These are phyloP conservation scores for Spizellomyces punctatus DNA, from an alignment of 192 early-diverging fungal genomes.

Conservation along the genomic window DNA sequence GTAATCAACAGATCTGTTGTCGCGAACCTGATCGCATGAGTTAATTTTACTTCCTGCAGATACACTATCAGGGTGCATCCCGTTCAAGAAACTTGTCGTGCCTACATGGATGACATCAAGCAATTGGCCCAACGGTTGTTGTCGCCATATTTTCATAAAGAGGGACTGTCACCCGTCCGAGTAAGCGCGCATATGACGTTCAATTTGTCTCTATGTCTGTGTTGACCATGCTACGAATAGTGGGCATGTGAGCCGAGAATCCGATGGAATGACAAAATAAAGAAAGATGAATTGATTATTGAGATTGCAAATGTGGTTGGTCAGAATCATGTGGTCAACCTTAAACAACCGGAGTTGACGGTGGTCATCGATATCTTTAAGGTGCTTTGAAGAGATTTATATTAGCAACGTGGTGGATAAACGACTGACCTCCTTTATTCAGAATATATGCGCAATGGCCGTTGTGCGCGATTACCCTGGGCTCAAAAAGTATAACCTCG, in stretches of 20 bases:
- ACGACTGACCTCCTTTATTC: neutral
- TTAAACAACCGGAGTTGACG: slow-evolving; percentile 38
- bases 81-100: slow-evolving; percentile 28
- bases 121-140: slow-evolving; percentile 27
- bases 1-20: slow-evolving; percentile 11
- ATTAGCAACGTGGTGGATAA: neutral
- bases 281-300: slow-evolving; percentile 40
- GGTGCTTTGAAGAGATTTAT: slow-evolving; percentile 14
- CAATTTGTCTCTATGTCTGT: neutral
- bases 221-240: slow-evolving; percentile 4
- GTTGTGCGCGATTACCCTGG: slow-evolving; percentile 43
- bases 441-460: slow-evolving; percentile 46
- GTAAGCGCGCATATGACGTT: neutral
- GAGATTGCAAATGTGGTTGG: slow-evolving; percentile 37
- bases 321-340: slow-evolving; percentile 39
- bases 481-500: slow-evolving; percentile 49
- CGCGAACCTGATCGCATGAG: slow-evolving; percentile 4
- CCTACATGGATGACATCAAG: slow-evolving; percentile 33
- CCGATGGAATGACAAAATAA: slow-evolving; percentile 35
- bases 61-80: slow-evolving; percentile 33
- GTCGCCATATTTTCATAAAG: slow-evolving; percentile 26
- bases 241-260: slow-evolving; percentile 41
- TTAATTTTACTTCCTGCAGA: slow-evolving; percentile 1
- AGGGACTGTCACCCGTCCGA: slow-evolving; percentile 8
- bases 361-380: slow-evolving; percentile 51